A percentile compares a stretch with the other conserved stretches of the same genome.
Evolutionary conservation across 805 yeast species (phyloP).

Genomic region (Starmerella apicola): DNA sequence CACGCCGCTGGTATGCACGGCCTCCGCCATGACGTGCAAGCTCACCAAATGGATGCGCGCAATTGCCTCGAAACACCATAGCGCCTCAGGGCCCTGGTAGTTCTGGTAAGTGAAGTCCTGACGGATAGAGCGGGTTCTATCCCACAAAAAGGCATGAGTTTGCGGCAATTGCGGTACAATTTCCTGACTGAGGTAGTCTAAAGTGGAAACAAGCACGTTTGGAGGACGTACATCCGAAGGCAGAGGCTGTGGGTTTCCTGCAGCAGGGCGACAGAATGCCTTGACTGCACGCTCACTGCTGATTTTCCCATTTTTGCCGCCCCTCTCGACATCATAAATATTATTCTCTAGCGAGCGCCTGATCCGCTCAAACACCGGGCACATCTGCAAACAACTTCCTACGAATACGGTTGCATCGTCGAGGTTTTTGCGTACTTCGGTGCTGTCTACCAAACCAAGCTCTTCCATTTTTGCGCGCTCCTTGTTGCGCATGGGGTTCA

Average conservation of each 20-base stretch:
- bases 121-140: conserved; percentile 87
- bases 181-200: conserved; percentile 58
- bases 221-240: conserved; percentile 98
- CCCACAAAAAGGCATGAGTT: conserved; percentile 89
- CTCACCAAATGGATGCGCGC: conserved; percentile 77
- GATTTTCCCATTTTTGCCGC: conserved; percentile 43
- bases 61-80: conserved; percentile 82
- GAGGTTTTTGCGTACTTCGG: conserved; percentile 67
- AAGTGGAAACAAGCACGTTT: conserved; percentile 47
- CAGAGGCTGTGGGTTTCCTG: conserved; percentile 94
- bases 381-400: conserved; percentile 89
- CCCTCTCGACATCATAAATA: conserved; percentile 65
- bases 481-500: conserved; percentile 56
- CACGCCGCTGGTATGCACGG: conserved; percentile 18
- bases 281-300: conserved; percentile 58
- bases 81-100: conserved; percentile 83
- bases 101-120: conserved; percentile 96
- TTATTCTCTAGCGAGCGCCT: conserved; percentile 80
- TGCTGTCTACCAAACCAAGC: conserved; percentile 74
- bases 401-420: conserved; percentile 76
- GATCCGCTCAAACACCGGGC: conserved; percentile 85
- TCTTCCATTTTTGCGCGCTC: conserved; percentile 73
- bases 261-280: conserved; percentile 92
- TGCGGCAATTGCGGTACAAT: conserved; percentile 60
- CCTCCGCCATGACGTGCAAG: conserved; percentile 73